A percentile compares a stretch with the other conserved stretches of the same genome.
Conservation (phyloP, 371 early-diverging fungal genomes). For the Haplosporangium sp. region DNA sequence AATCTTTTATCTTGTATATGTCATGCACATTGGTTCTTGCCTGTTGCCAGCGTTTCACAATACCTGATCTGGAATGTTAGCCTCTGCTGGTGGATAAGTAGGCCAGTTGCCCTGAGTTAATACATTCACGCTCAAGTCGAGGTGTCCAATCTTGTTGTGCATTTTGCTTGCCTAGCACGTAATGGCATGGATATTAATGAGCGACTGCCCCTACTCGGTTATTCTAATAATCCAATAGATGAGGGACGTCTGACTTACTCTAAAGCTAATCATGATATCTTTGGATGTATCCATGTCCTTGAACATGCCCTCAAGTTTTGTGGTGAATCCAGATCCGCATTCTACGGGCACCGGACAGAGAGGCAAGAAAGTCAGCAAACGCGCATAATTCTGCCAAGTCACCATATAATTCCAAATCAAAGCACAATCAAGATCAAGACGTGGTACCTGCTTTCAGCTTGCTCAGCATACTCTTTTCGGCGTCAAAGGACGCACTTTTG, state of each 20-base stretch:
- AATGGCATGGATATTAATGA: constrained; percentile 34
- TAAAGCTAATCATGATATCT: constrained; percentile 72
- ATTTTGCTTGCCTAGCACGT: constrained; percentile 48
- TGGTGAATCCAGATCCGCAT: constrained; percentile 91
- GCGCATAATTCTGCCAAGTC: constrained; percentile 7
- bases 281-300: constrained; percentile 85
- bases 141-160: constrained; percentile 39
- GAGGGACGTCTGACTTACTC: constrained; percentile 55
- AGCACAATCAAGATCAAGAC: not conserved
- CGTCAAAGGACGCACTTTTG: constrained; percentile 80
- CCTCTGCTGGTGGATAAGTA: constrained; percentile 75
- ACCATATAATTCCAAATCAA: not conserved
- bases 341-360: constrained; percentile 60
- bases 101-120: constrained; percentile 94
- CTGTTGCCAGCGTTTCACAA: not conserved
- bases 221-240: constrained; percentile 56
- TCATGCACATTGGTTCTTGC: not conserved
- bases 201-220: constrained; percentile 52
- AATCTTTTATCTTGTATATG: not conserved
- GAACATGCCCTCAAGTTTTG: constrained; percentile 94
- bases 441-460: constrained; percentile 79
- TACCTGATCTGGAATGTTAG: constrained; percentile 78
- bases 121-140: constrained; percentile 78
- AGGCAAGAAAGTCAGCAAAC: not conserved
- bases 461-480: constrained; percentile 85